Percentiles rank a stretch among this genome's conserved stretches.
These are phyloP conservation scores for Ustilago trichophora DNA, from an alignment of 1,284 basidiomycete genomes.

Conservation along the genomic window DNA sequence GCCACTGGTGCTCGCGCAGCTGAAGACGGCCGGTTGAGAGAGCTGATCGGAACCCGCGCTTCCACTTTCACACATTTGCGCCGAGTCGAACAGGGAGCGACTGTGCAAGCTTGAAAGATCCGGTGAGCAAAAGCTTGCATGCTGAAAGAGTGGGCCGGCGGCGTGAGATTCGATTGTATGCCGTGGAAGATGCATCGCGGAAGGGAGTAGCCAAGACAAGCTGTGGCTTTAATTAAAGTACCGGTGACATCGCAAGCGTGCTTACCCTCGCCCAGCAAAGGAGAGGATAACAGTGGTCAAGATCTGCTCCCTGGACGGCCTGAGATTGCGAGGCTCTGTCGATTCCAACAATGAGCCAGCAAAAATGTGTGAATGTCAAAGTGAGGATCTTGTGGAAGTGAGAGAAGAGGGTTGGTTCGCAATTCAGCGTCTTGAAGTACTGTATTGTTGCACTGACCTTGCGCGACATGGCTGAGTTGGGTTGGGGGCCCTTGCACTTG, in stretches of 20 bases:
- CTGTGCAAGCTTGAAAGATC: background rate
- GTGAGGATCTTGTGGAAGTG: no score
- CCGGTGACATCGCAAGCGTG: slow-evolving; percentile 10
- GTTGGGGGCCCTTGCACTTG: background rate
- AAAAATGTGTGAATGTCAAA: no score
- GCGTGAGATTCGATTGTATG: slow-evolving; percentile 56
- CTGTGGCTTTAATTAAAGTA: slow-evolving; percentile 1
- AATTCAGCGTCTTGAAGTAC: slow-evolving; percentile 1
- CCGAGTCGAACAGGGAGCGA: background rate
- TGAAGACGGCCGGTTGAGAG: slow-evolving; percentile 46
- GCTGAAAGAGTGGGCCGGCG: slow-evolving; percentile 40
- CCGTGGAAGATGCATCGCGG: slow-evolving; percentile 51
- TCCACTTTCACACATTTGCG: background rate
- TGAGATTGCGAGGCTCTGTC: no score
- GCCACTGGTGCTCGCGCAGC: slow-evolving; percentile 54
- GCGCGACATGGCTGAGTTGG: background rate
- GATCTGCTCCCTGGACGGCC: no score
- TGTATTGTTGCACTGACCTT: no score
- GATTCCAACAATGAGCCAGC: no score
- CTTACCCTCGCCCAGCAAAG: background rate
- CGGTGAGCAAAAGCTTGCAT: slow-evolving; percentile 46
- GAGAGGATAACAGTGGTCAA: background rate
- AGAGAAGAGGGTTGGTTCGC: no score
- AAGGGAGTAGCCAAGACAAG: slow-evolving; percentile 1
- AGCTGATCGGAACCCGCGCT: background rate